phyloP scores from a whole-genome alignment of 2,329 filamentous ascomycete species.

The Colletotrichum abscissum region DNA sequence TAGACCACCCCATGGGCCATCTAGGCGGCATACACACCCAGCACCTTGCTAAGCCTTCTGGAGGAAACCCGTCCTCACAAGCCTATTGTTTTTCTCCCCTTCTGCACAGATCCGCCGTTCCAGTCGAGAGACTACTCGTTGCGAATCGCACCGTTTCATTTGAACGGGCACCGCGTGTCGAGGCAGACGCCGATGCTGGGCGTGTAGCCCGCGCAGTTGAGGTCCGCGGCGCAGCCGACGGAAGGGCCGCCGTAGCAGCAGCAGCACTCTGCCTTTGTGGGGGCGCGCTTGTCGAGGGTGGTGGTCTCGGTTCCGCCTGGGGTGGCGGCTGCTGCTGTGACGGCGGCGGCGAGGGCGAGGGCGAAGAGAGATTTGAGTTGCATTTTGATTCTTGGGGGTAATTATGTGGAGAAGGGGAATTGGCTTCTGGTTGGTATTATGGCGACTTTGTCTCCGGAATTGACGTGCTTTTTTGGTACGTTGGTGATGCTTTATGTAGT shows the following conservation, averaged over 20 bases:
- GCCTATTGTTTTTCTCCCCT: too few relatives aligned
- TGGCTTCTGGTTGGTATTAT: too few relatives aligned
- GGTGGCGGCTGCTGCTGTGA: conserved; percentile 12
- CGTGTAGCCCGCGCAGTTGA: conserved; percentile 29
- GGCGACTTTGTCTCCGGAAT: too few relatives aligned
- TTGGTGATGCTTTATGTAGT: neutral
- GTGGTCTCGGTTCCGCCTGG: neutral
- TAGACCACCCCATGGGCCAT: too few relatives aligned
- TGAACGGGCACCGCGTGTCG: conserved; percentile 30
- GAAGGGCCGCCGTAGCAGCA: conserved; percentile 34
- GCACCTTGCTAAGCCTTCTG: too few relatives aligned
- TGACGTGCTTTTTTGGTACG: too few relatives aligned
- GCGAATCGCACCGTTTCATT: neutral
- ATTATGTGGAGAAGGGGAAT: too few relatives aligned
- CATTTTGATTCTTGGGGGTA: neutral
- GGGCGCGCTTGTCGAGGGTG: conserved; percentile 21
- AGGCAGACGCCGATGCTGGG: conserved; percentile 24
- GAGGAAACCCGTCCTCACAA: too few relatives aligned
- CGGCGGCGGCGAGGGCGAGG: neutral
- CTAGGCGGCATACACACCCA: too few relatives aligned
- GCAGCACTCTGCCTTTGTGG: conserved; percentile 34
- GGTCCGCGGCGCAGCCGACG: conserved; percentile 31
- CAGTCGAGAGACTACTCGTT: too few relatives aligned
- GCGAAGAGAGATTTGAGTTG: neutral
- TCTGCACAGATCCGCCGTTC: too few relatives aligned